Evolutionary conservation across 768 basidiomycete genomes (phyloP), one percentile per base, ranked within the genome.

Genomic region (Macrocybe gigantea): DNA sequence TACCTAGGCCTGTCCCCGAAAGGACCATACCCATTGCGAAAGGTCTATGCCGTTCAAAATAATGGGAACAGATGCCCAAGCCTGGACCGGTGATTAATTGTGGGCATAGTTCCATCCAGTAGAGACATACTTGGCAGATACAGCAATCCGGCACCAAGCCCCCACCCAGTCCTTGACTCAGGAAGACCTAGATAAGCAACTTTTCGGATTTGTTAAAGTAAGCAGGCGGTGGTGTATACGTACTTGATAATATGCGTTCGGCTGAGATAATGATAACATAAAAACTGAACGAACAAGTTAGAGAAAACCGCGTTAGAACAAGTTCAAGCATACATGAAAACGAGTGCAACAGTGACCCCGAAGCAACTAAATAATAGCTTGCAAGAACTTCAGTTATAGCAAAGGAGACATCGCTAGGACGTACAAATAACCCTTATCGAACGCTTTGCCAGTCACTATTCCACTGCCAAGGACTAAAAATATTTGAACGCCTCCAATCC

Each of bases 21-120:
- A 44, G 38, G 5, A 65, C 76, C 38, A 83, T 63, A 11, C 80
- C 76, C 50, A 80, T 77, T 0, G 76, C 79, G 34, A 80, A 58
- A 5, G 73, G 68, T 29, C 68, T 68, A 22, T 58, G 63, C 30
- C 70, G 62, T 60, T 82, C 45, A 32, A 58, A 84, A 55, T 77
- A 74, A 50, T 82, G 80, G 8, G 74, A 72, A 9, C 54, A 11
- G 65, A 64, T 6, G 4, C 76, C 60, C 34, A 82, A 66, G 11
- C 70, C 71, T 55, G 41, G 15, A 37, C 35, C 32, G n/a, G 31
- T 11, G 30, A 14, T 7, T 41, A 1, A 29, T 9, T 7, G 10
- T 41, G 41, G 1, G 15, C 22, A 22, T 7, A 41, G 6, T 7
- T 41, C 5, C 6, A 12, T 12, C 7, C 15, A 10, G 12, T 11